A percentile compares a stretch with the other conserved stretches of the same genome.
Evolutionary conservation across 306 rosid species (phyloP).

Genomic region (Cucurbita pepo): DNA sequence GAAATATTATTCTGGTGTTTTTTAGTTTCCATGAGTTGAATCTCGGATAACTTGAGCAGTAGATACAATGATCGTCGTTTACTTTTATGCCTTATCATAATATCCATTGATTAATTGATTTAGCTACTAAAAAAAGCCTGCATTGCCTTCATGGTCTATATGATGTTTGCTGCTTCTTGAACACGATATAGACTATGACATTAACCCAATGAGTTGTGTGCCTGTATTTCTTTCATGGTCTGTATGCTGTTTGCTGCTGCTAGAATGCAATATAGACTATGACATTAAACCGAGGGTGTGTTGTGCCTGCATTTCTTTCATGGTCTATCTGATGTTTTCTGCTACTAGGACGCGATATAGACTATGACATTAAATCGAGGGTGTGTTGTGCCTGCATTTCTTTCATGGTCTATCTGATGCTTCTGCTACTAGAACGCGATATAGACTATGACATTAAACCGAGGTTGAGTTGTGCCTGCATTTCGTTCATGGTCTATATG

Average conservation of each 20-base stretch:
- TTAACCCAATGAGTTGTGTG: neutral
- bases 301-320: neutral
- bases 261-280: neutral
- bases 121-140: neutral
- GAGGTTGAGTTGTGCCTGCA: neutral
- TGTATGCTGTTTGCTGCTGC: neutral
- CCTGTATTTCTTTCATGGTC: neutral
- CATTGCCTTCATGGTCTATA: neutral
- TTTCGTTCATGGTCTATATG: neutral
- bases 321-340: neutral
- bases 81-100: neutral
- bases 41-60: neutral
- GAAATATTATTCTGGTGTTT: neutral
- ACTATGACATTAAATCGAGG: neutral
- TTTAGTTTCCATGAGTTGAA: neutral
- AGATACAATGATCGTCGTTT: neutral
- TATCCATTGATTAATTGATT: neutral
- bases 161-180: neutral
- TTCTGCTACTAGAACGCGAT: neutral
- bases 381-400: neutral
- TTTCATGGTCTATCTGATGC: neutral
- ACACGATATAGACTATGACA: neutral
- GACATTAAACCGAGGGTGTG: neutral
- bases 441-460: neutral
- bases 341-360: neutral